Conservation (phyloP, 257 asterid species). For the Jasminum sambac region DNA sequence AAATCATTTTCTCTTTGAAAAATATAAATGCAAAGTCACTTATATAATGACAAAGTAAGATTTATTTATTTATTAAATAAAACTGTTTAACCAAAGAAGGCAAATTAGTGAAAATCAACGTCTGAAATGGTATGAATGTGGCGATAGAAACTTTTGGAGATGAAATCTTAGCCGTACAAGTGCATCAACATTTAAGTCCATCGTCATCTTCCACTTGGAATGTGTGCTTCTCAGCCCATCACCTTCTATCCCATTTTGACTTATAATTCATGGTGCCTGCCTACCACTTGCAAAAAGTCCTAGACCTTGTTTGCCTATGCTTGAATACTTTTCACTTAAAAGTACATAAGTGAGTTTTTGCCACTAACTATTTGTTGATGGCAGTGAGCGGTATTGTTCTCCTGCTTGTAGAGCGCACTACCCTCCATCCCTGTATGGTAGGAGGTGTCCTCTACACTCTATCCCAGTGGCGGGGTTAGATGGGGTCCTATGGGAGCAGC, state of each 20-base stretch:
- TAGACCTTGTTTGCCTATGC: background rate
- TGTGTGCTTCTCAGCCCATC: conserved; percentile 3
- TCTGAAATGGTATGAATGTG: background rate
- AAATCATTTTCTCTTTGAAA: too few relatives aligned
- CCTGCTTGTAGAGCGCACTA: too few relatives aligned
- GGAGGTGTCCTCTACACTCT: too few relatives aligned
- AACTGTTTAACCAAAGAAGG: background rate
- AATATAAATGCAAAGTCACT: too few relatives aligned
- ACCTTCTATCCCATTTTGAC: conserved; percentile 35
- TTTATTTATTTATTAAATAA: too few relatives aligned
- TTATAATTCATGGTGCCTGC: conserved; percentile 23
- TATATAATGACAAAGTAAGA: too few relatives aligned
- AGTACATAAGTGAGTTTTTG: background rate
- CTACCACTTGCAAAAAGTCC: conserved; percentile 26
- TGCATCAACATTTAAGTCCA: conserved; percentile 27
- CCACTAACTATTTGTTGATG: too few relatives aligned
- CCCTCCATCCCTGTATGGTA: too few relatives aligned
- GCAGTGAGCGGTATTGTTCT: too few relatives aligned
- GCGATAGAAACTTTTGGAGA: background rate
- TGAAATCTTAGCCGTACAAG: background rate
- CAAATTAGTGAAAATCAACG: background rate
- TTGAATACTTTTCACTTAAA: background rate
- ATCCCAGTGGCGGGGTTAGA: too few relatives aligned
- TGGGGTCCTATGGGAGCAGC: too few relatives aligned
- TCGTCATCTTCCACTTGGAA: conserved; percentile 41